phyloP scores from a whole-genome alignment of 1,284 basidiomycete species.

The Neonothopanus nambi region DNA sequence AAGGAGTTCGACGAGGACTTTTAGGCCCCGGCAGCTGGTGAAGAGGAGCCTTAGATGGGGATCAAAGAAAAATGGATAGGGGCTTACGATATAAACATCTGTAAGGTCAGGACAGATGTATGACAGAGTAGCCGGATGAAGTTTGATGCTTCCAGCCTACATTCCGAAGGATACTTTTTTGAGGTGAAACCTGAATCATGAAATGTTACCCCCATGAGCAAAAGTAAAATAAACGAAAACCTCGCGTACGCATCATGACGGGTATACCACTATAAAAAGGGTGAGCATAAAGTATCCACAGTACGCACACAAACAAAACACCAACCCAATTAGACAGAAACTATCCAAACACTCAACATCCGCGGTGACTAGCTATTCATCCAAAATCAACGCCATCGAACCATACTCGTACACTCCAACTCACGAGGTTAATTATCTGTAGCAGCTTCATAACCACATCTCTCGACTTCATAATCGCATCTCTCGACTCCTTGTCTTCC shows the following conservation, averaged over 20 bases:
- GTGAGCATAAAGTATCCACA: constrained; percentile 11
- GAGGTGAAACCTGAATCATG: constrained; percentile 75
- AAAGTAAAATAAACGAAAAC: neutral
- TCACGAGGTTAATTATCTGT: constrained; percentile 87
- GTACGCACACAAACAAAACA: neutral
- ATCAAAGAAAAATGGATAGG: neutral
- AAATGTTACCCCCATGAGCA: constrained; percentile 1
- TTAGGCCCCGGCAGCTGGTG: constrained; percentile 85
- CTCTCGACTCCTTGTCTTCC: constrained; percentile 57
- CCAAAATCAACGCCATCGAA: neutral
- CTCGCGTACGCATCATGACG: constrained; percentile 83
- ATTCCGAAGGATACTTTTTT: constrained; percentile 92
- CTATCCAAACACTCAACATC: constrained; percentile 91
- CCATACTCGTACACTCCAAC: constrained; percentile 21
- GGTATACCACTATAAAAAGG: constrained; percentile 75
- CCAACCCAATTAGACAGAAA: constrained; percentile 86
- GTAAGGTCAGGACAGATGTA: constrained; percentile 88
- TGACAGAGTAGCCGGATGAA: constrained; percentile 93
- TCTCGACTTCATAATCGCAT: too few relatives aligned
- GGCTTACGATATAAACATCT: constrained; percentile 95
- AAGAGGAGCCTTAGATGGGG: constrained; percentile 7
- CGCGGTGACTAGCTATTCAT: constrained; percentile 74
- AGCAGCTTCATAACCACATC: constrained; percentile 85
- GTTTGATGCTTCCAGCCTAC: constrained; percentile 91
- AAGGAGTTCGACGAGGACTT: constrained; percentile 91